A percentile compares a stretch with the other conserved stretches of the same genome.
phyloP scores from a whole-genome alignment of 2,329 filamentous ascomycete species.

The Ophiosphaerella korrae region DNA sequence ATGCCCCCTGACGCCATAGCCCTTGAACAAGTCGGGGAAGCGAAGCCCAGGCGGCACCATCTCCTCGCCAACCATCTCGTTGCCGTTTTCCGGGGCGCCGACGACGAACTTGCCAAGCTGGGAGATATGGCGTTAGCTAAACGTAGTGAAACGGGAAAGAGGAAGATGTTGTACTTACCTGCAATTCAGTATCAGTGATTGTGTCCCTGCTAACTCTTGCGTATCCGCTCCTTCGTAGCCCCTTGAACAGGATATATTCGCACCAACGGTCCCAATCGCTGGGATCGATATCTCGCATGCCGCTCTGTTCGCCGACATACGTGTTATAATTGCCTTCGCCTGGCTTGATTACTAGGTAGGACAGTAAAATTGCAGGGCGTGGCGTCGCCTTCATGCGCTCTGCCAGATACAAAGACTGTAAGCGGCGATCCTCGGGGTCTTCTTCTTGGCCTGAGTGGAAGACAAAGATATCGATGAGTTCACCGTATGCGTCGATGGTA shows the following conservation, averaged over 20 bases:
- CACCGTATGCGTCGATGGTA: slow-evolving; percentile 91
- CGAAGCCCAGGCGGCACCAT: slow-evolving; percentile 77
- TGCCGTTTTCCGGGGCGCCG: slow-evolving; percentile 68
- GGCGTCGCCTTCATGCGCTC: slow-evolving; percentile 83
- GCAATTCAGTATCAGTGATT: slow-evolving; percentile 96
- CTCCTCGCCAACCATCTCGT: slow-evolving; percentile 71
- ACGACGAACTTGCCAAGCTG: slow-evolving; percentile 89
- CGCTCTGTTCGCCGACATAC: slow-evolving; percentile 82
- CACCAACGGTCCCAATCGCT: slow-evolving; percentile 98
- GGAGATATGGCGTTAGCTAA: slow-evolving; percentile 8
- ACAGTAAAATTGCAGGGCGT: slow-evolving; percentile 82
- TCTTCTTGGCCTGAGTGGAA: slow-evolving; percentile 99
- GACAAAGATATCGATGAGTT: slow-evolving; percentile 89
- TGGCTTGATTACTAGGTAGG: slow-evolving; percentile 90
- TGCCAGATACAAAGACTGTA: slow-evolving; percentile 85
- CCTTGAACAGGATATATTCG: slow-evolving; percentile 97
- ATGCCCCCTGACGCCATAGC: slow-evolving; percentile 85
- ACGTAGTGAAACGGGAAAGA: neutral
- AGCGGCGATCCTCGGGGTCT: slow-evolving; percentile 85
- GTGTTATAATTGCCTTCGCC: slow-evolving; percentile 95
- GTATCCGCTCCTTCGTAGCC: slow-evolving; percentile 82
- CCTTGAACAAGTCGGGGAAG: slow-evolving; percentile 85
- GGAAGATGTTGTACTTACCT: slow-evolving; percentile 59
- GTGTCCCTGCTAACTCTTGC: slow-evolving; percentile 85
- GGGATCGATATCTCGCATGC: slow-evolving; percentile 94